Evolutionary conservation across 1,284 basidiomycete species (phyloP), one percentile per base, ranked within the genome.

Genomic region (Puccinia coronata): DNA sequence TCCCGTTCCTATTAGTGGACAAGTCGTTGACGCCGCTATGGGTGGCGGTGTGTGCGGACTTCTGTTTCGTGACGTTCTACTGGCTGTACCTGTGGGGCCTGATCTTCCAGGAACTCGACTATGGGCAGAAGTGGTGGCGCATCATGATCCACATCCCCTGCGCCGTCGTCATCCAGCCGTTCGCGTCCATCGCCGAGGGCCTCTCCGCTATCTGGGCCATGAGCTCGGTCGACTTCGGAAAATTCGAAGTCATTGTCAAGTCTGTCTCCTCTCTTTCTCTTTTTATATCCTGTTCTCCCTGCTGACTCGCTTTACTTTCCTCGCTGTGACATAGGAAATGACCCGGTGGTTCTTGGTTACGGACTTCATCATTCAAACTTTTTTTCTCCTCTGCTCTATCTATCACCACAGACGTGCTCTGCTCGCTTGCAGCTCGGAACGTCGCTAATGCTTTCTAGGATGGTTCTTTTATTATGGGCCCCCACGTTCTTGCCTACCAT

Each of bases 11-110:
- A 47, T 36, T 80, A n/a, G 41, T 80, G 34, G 78, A 80, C 51
- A 59, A 80, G 63, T 84, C 84, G 49, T 63, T 84, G 73, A 78
- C 84, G 11, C 86, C 86, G 57, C 82, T 86, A 65, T 87, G 87
- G 87, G 83, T 87, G 70, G 86, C 86, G 74, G 83, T 86, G 72
- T 85, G 85, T 83, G 85, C 85, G 82, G 84, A 86, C 80, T 87
- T 87, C 84, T 87, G 85, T 83, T 87, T 87, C 83, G 86, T 86
- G 63, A 86, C 86, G 75, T 87, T 87, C 83, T 86, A 86, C 82
- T 85, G 84, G 83, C 79, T 86, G 43, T 84, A 82, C 67, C 81
- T 83, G 69, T 82, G 82, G 23, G 82, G 82, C 0, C 71, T 83
- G 43, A 53, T 84, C 74, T 83, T 83, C 65, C 80, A 75, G 23